Base-by-base conservation (phyloP, 768 basidiomycete species). In the Suillus occidentalis region DNA sequence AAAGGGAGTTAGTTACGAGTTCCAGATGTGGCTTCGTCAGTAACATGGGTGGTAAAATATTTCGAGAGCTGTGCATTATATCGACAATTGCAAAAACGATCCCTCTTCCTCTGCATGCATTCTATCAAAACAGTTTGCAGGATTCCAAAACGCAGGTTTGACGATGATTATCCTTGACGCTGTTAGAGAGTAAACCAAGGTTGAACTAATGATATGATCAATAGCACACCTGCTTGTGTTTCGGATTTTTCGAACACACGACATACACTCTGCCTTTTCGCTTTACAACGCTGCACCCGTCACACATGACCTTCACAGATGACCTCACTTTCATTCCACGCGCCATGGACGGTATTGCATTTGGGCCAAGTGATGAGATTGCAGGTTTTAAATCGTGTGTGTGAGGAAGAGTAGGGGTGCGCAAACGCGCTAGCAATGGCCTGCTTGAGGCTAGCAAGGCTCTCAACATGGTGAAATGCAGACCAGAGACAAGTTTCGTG, bases 271-370 rank as follows among this genome's bases (percentile, higher is more conserved):
- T 87, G 53, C 95, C 95, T 76, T 97, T 95, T 71, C 96, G 82
- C 77, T 84, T 85, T 42, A 98, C 97, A 57, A 97, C 80, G 68
- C 82, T 88, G 79, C 97, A 99, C 14, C 95, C 94, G 66, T 95
- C 94, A 77, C 97, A 99, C 87, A 97, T 92, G 61, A 87, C 79
- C 81, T 96, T 97, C 70, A 99, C 93, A 4, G 94, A 94, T 28
- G 93, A 91, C 67, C 97, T 88, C 65, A 99, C 95, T 82, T 99
- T 99, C 92, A 97, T 96, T 56, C 95, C 94, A 70, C 91, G 80
- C n/a, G 83, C 75, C 25, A 86, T 73, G 8, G 75, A 67, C 12
- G 82, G 82, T 49, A 74, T 70, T 40, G 73, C 64, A 39, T 61
- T 56, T 18, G 49, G 34, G 57, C 64, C 20, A 68, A 20, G 70